Evolutionary conservation across 108 stramenopile species (phyloP).

Genomic region (Aureococcus anophagefferens): DNA sequence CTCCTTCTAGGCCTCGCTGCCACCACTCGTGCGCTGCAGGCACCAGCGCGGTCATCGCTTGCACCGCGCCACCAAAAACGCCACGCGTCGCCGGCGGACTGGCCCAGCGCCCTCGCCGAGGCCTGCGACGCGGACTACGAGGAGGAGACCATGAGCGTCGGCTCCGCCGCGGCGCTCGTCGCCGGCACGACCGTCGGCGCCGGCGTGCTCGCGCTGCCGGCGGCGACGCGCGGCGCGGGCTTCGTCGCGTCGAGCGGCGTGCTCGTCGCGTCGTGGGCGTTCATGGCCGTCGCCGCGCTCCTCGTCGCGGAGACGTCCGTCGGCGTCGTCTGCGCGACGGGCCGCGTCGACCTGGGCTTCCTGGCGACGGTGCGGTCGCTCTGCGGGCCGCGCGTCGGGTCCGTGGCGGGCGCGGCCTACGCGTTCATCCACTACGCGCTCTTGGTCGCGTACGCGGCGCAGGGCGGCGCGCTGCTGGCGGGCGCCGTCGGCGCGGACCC

Average conservation of each 20-base stretch:
- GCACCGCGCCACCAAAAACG: no score
- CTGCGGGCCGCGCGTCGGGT: conserved; percentile 36
- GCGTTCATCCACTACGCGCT: conserved; percentile 69
- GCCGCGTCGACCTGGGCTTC: conserved; percentile 46
- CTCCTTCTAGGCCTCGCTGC: no score
- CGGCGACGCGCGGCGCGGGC: conserved; percentile 59
- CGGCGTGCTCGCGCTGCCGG: conserved; percentile 60
- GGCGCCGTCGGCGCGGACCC: background rate
- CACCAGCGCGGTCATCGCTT: no score
- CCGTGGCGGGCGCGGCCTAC: conserved; percentile 57
- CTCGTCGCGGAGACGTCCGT: conserved; percentile 69
- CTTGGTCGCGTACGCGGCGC: conserved; percentile 69
- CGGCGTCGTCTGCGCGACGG: conserved; percentile 55
- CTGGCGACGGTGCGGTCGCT: conserved; percentile 29
- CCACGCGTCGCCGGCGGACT: no score
- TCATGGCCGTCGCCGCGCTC: conserved; percentile 74
- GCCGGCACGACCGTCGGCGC: conserved; percentile 65
- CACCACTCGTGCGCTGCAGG: no score
- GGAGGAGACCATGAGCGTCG: no score
- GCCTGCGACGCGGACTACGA: no score
- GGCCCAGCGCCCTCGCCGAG: no score
- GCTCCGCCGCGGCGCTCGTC: conserved; percentile 42
- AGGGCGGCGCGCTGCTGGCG: conserved; percentile 57
- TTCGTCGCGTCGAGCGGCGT: conserved; percentile 57
- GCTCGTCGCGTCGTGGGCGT: conserved; percentile 55